A percentile compares a stretch with the other conserved stretches of the same genome.
Evolutionary conservation across 345 rosid genomes (phyloP).

Genomic region (Melaleuca alternifolia): DNA sequence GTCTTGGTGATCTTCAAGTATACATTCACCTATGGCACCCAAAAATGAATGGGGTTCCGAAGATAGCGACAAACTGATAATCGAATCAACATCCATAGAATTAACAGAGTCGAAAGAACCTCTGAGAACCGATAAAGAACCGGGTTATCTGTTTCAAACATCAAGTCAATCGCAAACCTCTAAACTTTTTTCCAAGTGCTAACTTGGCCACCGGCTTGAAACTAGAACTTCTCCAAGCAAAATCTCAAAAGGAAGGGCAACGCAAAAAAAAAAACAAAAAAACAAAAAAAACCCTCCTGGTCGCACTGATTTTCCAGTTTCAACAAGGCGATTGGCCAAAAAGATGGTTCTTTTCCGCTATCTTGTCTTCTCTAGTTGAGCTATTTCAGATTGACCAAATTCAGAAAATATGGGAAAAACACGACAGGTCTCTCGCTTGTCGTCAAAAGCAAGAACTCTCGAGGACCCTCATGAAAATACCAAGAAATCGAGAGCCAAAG

Average conservation of each 20-base stretch:
- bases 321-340: background rate
- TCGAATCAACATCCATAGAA: background rate
- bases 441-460: background rate
- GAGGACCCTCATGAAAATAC: background rate
- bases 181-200: background rate
- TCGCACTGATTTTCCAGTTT: background rate
- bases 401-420: background rate
- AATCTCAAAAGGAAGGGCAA: background rate
- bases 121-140: background rate
- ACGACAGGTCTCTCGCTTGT: background rate
- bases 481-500: background rate
- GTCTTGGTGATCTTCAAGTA: conserved; percentile 23
- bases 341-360: background rate
- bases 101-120: background rate
- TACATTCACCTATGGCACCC: conserved; percentile 10
- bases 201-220: background rate
- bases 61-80: background rate
- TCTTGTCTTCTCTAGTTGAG: background rate
- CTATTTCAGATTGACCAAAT: background rate
- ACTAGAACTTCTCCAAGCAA: background rate
- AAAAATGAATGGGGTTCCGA: background rate
- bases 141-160: background rate
- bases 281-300: background rate
- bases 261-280: background rate
- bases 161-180: background rate